A percentile compares a stretch with the other conserved stretches of the same genome.
Evolutionary conservation across 2,329 filamentous ascomycete genomes (phyloP).

Genomic region (Pseudonectria buxi): DNA sequence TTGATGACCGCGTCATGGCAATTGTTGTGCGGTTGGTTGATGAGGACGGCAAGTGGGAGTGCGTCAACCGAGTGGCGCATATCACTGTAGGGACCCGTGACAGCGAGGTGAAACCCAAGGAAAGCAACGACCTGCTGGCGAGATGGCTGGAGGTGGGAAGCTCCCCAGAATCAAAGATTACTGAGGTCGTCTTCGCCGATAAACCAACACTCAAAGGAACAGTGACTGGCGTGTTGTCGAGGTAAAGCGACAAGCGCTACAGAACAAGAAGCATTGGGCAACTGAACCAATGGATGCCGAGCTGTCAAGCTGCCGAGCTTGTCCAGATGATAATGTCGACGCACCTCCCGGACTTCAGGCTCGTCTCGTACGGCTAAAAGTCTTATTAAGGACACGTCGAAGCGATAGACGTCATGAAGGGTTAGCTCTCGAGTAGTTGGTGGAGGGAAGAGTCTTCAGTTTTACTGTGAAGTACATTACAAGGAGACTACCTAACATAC

Average conservation of each 20-base stretch:
- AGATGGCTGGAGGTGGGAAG: slow-evolving; percentile 61
- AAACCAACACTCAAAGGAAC: slow-evolving; percentile 41
- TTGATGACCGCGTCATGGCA: slow-evolving; percentile 82
- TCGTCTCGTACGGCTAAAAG: too few species aligned
- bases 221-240: slow-evolving; percentile 43
- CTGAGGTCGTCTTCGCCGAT: slow-evolving; percentile 43
- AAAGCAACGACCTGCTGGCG: slow-evolving; percentile 80
- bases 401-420: too few species aligned
- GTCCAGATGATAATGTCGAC: too few species aligned
- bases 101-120: slow-evolving; percentile 74
- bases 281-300: too few species aligned
- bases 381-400: too few species aligned
- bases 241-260: slow-evolving; percentile 24
- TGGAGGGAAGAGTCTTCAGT: too few species aligned
- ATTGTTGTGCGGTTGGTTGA: slow-evolving; percentile 72
- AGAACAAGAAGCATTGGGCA: not conserved
- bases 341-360: too few species aligned
- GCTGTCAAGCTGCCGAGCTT: too few species aligned
- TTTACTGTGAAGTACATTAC: too few species aligned
- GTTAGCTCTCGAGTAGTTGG: too few species aligned
- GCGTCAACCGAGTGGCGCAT: slow-evolving; percentile 73
- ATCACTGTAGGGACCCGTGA: slow-evolving; percentile 82
- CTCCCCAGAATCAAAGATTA: slow-evolving; percentile 36
- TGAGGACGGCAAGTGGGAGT: slow-evolving; percentile 53
- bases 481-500: too few species aligned